Conservation (phyloP, 2,329 filamentous ascomycete genomes). For the Proliferodiscus dingleyae region DNA sequence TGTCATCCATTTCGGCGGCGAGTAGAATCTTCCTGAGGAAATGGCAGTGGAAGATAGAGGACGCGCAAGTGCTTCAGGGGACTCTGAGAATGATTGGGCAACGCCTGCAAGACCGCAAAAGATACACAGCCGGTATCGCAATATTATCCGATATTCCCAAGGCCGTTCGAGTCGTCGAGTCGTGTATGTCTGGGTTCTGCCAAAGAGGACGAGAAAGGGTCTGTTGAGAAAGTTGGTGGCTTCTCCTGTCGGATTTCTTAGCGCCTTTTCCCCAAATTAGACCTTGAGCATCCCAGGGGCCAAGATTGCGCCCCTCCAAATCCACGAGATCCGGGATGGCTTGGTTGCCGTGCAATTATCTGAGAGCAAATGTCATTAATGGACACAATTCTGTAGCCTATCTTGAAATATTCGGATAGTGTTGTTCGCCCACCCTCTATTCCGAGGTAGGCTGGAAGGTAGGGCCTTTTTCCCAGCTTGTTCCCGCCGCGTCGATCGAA, state of each 20-base stretch:
- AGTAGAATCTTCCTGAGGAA: background rate
- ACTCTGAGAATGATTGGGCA: conserved; percentile 4
- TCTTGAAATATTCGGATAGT: too few species aligned
- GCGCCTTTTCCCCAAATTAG: conserved; percentile 1
- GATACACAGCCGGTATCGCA: conserved; percentile 9
- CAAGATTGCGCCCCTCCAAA: conserved; percentile 2
- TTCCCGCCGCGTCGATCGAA: background rate
- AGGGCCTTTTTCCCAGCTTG: too few species aligned
- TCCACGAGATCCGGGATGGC: too few species aligned
- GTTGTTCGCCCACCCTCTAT: too few species aligned
- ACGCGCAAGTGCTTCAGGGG: conserved; percentile 16
- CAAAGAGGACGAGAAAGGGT: conserved; percentile 3
- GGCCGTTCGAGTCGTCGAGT: conserved; percentile 2
- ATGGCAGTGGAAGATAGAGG: conserved; percentile 2
- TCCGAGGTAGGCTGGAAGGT: too few species aligned
- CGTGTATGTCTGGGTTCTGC: conserved; percentile 5
- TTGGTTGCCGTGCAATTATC: too few species aligned
- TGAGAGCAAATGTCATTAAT: too few species aligned
- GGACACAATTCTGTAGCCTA: too few species aligned
- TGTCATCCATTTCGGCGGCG: conserved; percentile 66
- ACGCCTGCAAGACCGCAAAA: background rate
- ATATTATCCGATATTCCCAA: conserved; percentile 11
- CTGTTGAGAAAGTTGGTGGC: conserved; percentile 6
- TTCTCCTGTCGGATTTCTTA: conserved; percentile 8
- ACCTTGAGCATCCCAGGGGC: background rate